Base-by-base conservation (phyloP, 176 grass and related monocot species). In the Ensete glaucum region DNA sequence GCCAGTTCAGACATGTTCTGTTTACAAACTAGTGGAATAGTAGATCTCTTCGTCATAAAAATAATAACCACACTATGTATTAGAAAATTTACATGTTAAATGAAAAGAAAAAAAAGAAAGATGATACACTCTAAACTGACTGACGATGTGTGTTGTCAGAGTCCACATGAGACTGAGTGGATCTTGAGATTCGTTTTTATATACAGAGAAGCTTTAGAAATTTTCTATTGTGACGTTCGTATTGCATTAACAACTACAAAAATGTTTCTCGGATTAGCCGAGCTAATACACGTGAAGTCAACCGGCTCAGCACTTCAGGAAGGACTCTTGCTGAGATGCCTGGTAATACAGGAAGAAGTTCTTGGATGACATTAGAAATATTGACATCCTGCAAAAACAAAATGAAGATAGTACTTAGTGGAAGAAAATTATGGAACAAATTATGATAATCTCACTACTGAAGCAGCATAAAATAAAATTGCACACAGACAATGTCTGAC, bases 301-400 rank as follows among this genome's bases (percentile, higher is more conserved):
- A 86, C 81, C 94, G 84, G 78, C 51, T 90, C 74, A 89, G 68
- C 62, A 98, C 79, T 51, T 98, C 94, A 0, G 94, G 94, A 59
- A 98, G 85, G 74, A 93, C 77, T 69, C 85, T 98, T 49, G 88
- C 92, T 23, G 94, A 91, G 73, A 98, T 98, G 72, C 90, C 78
- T 0, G 94, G 94, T 70, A 98, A 73, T 71, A 98, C 69, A 19
- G 90, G 94, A 69, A 98, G 78, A 73, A 98, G 84, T 72, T 93
- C 94, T 93, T 82, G 90, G 22, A 98, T 75, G 26, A 87, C 49
- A 73, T 90, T 82, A 15, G 73, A 65, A 17, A 93, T 13, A 80
- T 93, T 87, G 21, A 93, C 26, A 52, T 89, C 88, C 94, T 98
- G 88, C 24, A 50, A 70, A 50, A 70, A 19, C 64, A 87, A 73